Evolutionary conservation across 352 stramenopile species (phyloP).

Genomic region (Phytopythium ostracodes): DNA sequence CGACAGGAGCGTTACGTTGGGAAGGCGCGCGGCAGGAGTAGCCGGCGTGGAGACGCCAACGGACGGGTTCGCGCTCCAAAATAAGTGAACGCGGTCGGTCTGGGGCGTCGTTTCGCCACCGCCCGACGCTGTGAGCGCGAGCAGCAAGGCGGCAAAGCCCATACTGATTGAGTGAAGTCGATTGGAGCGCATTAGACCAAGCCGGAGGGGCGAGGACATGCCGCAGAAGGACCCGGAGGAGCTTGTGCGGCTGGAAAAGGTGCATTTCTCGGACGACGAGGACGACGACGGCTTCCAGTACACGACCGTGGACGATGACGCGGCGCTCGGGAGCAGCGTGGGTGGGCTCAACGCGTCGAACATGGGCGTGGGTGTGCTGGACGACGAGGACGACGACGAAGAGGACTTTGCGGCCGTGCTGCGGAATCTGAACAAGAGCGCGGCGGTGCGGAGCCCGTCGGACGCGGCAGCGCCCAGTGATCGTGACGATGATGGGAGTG

Average conservation of each 20-base stretch:
- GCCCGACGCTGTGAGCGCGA: not conserved
- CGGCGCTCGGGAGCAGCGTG: slow-evolving; percentile 38
- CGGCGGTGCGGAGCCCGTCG: slow-evolving; percentile 24
- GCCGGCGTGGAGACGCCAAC: not conserved
- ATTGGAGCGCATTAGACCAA: too few species aligned
- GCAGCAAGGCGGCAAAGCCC: not conserved
- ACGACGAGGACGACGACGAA: slow-evolving; percentile 85
- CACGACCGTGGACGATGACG: slow-evolving; percentile 60
- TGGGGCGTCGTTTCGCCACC: not conserved
- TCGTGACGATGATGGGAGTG: not conserved
- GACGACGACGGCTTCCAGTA: slow-evolving; percentile 85
- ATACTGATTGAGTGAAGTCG: too few species aligned
- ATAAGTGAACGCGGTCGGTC: not conserved
- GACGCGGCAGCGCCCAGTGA: slow-evolving; percentile 2
- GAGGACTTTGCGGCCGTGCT: slow-evolving; percentile 84
- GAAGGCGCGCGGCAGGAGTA: too few species aligned
- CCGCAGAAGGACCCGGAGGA: slow-evolving; percentile 41
- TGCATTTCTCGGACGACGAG: slow-evolving; percentile 81
- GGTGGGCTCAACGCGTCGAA: not conserved
- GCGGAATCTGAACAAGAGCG: slow-evolving; percentile 69
- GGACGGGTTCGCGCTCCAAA: not conserved
- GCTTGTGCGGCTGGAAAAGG: slow-evolving; percentile 84
- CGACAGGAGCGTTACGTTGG: too few species aligned
- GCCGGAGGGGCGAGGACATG: not conserved
- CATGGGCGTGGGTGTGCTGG: slow-evolving; percentile 13